Evolutionary conservation across 345 rosid genomes (phyloP).

Genomic region (Alliaria petiolata): DNA sequence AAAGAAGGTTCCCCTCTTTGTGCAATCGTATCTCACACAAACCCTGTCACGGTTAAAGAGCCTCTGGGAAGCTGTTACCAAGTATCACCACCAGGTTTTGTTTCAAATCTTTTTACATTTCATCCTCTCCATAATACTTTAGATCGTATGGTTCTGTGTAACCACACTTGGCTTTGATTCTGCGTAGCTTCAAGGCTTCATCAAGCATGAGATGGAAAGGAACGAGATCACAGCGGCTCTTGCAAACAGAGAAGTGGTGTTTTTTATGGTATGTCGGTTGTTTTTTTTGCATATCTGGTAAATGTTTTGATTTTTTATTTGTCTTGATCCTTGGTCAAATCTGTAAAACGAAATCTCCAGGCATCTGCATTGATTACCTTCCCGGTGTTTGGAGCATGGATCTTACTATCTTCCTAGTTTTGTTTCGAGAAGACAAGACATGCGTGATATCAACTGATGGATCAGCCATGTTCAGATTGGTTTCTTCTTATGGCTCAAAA

Average conservation of each 20-base stretch:
- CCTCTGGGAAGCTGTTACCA: constrained; percentile 43
- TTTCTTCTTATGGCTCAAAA: too few relatives aligned
- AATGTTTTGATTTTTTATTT: not conserved
- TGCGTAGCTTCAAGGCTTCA: constrained; percentile 61
- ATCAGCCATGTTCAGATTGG: too few relatives aligned
- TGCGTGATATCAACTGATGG: not conserved
- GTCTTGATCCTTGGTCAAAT: not conserved
- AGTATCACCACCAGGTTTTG: constrained; percentile 82
- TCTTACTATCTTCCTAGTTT: constrained; percentile 39
- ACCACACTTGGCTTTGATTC: not conserved
- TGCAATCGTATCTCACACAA: constrained; percentile 29
- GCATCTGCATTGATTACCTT: constrained; percentile 70
- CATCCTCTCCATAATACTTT: not conserved
- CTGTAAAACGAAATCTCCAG: constrained; percentile 35
- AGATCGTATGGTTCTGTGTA: not conserved
- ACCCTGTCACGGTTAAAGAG: too few relatives aligned
- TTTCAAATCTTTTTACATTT: not conserved
- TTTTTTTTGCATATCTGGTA: not conserved
- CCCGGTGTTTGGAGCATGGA: constrained; percentile 65
- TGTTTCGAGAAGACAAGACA: constrained; percentile 4
- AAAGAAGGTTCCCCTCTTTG: constrained; percentile 16
- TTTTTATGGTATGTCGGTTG: constrained; percentile 57
- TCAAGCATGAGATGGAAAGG: constrained; percentile 61
- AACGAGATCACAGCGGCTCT: constrained; percentile 54
- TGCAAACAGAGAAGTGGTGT: constrained; percentile 60